Evolutionary conservation across 805 yeast genomes (phyloP).

Genomic region (Saccharomycopsis sp.): DNA sequence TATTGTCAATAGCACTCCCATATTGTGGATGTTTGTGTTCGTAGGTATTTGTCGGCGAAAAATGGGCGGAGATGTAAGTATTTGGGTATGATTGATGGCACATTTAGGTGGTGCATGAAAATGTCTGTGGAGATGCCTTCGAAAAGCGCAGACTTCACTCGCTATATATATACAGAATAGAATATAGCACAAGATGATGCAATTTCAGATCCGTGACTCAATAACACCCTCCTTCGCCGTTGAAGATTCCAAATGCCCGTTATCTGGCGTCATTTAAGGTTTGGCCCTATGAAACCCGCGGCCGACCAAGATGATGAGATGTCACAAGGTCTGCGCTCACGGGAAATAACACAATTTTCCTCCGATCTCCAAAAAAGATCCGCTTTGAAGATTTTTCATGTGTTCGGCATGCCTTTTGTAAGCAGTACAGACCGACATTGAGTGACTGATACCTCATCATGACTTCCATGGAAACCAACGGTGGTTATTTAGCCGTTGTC

Average conservation of each 20-base stretch:
- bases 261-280: background rate
- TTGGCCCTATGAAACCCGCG: background rate
- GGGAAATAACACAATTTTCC: background rate
- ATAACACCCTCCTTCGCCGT: background rate
- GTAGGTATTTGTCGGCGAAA: background rate
- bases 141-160: no score
- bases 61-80: background rate
- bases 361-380: background rate
- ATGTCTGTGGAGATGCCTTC: background rate
- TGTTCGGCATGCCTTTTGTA: no score
- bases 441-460: no score
- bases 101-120: no score
- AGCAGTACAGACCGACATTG: no score
- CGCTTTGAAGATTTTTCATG: background rate
- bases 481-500: background rate
- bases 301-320: background rate
- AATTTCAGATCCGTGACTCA: background rate
- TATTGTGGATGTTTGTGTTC: background rate
- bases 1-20: constrained; percentile 16
- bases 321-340: background rate
- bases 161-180: background rate
- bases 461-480: background rate
- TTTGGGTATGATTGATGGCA: no score
- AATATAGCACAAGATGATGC: background rate
- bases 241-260: background rate